Base-by-base conservation (phyloP, 176 grass and related monocot species). In the Rhynchospora pubera region DNA sequence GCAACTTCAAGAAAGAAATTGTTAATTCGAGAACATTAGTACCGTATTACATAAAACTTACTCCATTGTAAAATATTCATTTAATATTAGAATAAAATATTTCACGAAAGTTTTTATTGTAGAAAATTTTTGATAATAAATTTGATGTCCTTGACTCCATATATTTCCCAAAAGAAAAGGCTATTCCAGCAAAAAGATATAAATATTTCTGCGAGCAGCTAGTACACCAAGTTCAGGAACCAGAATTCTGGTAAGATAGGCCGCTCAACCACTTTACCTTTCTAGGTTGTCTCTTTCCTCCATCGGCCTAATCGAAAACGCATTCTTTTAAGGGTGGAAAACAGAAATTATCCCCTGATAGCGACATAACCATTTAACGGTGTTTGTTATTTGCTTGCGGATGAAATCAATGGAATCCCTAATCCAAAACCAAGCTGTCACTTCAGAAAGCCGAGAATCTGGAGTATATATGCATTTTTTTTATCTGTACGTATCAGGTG, bases 301-400 rank as follows among this genome's bases (percentile, higher is more conserved):
- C 50, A 77, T 77, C 0, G 0, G 1, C 3, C 21, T 11, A 8
- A 55, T 77, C 14, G 13, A 56, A 67, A 56, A 76, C 52, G 22
- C 50, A 32, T 32, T 39, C 14, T 65, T 32, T 15, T 43, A 68
- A 43, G 66, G 32, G 5, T 39, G 16, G 45, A 70, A 67, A 45
- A 70, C 66, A 45, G 0, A 70, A 70, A 21, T 45, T 18, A 21
- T 43, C 7, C 39, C 9, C 21, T 45, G 66, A 45, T 70, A 45
- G 66, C n/a, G 39, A 70, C 39, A 61, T 24, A 23, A 61, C 2
- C 6, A 57, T 5, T 48, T 55, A 76, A 76, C 23, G 0, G 4
- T 55, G 48, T 53, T 43, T 76, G 71, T 76, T 55, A 76, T 76
- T 76, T 55, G 72, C 48, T 76, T 55, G 72, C 26, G 6, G 71